Conservation (phyloP, 306 rosid genomes). For the Begonia fuchsioides region DNA sequence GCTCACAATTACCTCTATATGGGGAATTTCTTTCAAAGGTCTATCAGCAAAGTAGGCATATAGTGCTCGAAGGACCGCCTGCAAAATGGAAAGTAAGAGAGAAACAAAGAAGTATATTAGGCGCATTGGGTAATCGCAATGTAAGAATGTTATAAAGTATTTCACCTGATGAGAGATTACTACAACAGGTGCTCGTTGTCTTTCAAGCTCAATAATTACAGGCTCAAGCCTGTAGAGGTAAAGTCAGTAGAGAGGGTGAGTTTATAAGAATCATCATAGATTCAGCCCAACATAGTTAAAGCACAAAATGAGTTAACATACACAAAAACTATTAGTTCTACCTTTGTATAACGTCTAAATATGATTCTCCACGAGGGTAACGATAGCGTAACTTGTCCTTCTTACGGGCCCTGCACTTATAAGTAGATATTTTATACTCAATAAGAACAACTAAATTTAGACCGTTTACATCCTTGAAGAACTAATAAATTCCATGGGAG, state of each 20-base stretch:
- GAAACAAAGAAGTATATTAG: slow-evolving; percentile 2
- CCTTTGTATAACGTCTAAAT: slow-evolving; percentile 98
- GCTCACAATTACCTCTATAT: slow-evolving; percentile 57
- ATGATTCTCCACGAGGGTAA: slow-evolving; percentile 98
- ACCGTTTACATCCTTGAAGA: no score
- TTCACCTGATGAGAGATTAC: slow-evolving; percentile 93
- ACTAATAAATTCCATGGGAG: neutral
- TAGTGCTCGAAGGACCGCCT: slow-evolving; percentile 96
- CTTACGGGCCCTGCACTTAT: slow-evolving; percentile 54
- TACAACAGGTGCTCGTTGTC: slow-evolving; percentile 96
- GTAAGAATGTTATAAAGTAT: neutral
- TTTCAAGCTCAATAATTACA: slow-evolving; percentile 92
- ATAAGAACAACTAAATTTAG: neutral
- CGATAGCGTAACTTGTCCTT: slow-evolving; percentile 95
- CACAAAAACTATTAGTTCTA: slow-evolving; percentile 10
- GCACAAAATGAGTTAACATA: neutral
- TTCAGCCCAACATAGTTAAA: neutral
- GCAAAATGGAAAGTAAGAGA: slow-evolving; percentile 13
- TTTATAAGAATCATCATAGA: neutral
- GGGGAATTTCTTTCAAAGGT: slow-evolving; percentile 89
- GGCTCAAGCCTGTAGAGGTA: slow-evolving; percentile 77
- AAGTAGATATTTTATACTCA: neutral
- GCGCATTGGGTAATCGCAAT: neutral
- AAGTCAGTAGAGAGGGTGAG: neutral
- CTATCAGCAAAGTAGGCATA: slow-evolving; percentile 97